Base-by-base conservation (phyloP, 208 protist genomes). In the Leishmania amazonensis region DNA sequence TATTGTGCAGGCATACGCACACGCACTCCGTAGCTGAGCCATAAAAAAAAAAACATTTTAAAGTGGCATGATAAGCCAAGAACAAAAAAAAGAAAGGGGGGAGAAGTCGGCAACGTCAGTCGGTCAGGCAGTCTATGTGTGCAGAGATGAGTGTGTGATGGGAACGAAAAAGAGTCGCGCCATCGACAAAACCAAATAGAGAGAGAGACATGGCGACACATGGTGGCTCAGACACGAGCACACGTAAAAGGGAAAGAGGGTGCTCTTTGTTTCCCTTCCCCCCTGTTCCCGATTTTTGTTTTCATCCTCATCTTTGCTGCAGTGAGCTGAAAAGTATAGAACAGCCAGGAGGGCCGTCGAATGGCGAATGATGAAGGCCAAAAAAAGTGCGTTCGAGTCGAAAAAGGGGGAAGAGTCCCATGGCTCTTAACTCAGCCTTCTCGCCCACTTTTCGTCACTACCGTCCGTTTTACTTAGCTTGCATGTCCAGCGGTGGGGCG, bases 91-190 rank as follows among this genome's bases (percentile, higher is more conserved):
- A 15, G 7, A 7, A 38, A 67, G 4, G 7, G 40, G 24, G 0
- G 75, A 79, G 76, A 62, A 60, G 38, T 35, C 9, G 40, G 40
- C 65, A 84, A 79, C 38, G 54, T 64, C 38, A 62, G 19, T 47
- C 5, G 2, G 17, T 51, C 42, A 38, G 45, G 8, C 42, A 15
- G 68, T 73, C 42, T 73, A n/a, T 35, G 38, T 53, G 38, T 73
- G 38, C n/a, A 47, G 31, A 49, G 60, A n/a, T 67, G 57, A 62
- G 57, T 24, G 28, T 11, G 60, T 7, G 60, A 38, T 19, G n/a
- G 60, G n/a, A 40, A 11, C 19, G 8, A 62, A 67, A 38, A 67
- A 6, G n/a, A 67, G 60, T 17, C 60, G 11, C 60, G 60, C 11
- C 24, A 38, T 24, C 24, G 28, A 4, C 60, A 67, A 67, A 57